Percentiles rank a stretch among this genome's conserved stretches.
phyloP scores from a whole-genome alignment of 768 basidiomycete species.

The Lentinula guzmanii region DNA sequence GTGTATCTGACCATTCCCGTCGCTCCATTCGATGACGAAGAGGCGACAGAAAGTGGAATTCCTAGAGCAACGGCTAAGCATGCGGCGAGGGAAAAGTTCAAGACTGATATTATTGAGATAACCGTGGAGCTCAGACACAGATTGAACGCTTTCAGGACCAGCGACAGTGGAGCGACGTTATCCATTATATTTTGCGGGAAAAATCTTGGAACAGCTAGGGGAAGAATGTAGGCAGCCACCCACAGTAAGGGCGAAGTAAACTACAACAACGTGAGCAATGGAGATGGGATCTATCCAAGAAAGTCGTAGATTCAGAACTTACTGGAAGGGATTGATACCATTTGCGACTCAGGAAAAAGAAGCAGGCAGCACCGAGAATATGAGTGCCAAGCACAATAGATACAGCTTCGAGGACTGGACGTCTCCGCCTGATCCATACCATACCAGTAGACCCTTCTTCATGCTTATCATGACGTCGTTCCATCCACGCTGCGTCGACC shows the following conservation, averaged over 20 bases:
- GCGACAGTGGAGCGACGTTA: constrained; percentile 32
- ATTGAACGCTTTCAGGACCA: constrained; percentile 64
- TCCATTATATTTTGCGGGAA: constrained; percentile 8
- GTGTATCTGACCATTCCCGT: constrained; percentile 23
- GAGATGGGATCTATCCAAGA: no score
- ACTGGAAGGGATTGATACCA: constrained; percentile 43
- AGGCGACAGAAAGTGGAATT: constrained; percentile 47
- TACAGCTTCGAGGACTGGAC: constrained; percentile 52
- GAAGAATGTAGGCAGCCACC: constrained; percentile 22
- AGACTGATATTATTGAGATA: constrained; percentile 77
- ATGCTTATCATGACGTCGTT: constrained; percentile 8
- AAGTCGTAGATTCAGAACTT: constrained; percentile 8
- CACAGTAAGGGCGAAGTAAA: constrained; percentile 21
- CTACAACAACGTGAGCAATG: constrained; percentile 10
- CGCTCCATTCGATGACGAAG: constrained; percentile 19
- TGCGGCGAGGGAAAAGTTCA: constrained; percentile 90
- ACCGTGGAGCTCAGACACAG: constrained; percentile 82
- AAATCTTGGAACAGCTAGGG: constrained; percentile 16
- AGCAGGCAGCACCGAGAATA: constrained; percentile 43
- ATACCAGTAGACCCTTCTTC: constrained; percentile 14
- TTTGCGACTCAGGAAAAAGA: constrained; percentile 37
- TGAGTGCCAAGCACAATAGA: constrained; percentile 54
- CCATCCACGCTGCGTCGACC: constrained; percentile 60
- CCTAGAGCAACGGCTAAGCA: constrained; percentile 37
- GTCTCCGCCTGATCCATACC: constrained; percentile 38